Conservation (phyloP, 495 filamentous ascomycete genomes). For the Tuber borchii region DNA sequence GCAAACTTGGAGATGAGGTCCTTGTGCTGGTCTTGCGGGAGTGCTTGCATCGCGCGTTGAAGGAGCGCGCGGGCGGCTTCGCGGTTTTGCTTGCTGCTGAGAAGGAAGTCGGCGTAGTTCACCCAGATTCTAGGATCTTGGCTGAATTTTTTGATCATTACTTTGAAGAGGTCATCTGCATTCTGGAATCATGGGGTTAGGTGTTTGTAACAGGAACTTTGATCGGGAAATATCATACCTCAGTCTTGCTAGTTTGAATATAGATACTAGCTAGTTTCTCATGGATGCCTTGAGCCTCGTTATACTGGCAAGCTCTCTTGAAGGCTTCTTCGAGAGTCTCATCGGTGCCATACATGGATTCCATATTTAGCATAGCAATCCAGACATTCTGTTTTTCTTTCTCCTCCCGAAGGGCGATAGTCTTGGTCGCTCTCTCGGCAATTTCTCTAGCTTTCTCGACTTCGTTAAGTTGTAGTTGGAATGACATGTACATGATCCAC, state of each 20-base stretch:
- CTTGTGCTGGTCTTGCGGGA: constrained; percentile 64
- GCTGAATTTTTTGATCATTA: constrained; percentile 74
- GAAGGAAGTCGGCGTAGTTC: constrained; percentile 90
- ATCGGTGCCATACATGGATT: constrained; percentile 80
- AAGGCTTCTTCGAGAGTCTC: constrained; percentile 82
- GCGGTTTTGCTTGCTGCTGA: constrained; percentile 50
- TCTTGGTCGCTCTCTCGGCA: constrained; percentile 79
- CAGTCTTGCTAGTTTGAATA: constrained; percentile 77
- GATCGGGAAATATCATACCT: constrained; percentile 45
- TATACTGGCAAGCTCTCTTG: constrained; percentile 87
- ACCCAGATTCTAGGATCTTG: constrained; percentile 71
- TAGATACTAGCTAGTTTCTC: constrained; percentile 87
- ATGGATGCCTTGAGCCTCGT: constrained; percentile 83
- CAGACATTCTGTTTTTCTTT: constrained; percentile 89
- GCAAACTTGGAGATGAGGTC: constrained; percentile 75
- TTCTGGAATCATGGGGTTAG: constrained; percentile 54
- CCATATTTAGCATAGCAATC: constrained; percentile 88
- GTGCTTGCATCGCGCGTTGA: constrained; percentile 77
- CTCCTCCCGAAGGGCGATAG: constrained; percentile 79
- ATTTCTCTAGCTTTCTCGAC: constrained; percentile 76
- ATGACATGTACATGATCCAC: constrained; percentile 95
- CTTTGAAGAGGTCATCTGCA: constrained; percentile 82
- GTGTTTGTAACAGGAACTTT: constrained; percentile 12
- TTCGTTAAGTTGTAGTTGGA: constrained; percentile 87
- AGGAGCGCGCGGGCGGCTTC: constrained; percentile 72